phyloP scores from a whole-genome alignment of 2,329 filamentous ascomycete species.

The Paramyrothecium sp. region DNA sequence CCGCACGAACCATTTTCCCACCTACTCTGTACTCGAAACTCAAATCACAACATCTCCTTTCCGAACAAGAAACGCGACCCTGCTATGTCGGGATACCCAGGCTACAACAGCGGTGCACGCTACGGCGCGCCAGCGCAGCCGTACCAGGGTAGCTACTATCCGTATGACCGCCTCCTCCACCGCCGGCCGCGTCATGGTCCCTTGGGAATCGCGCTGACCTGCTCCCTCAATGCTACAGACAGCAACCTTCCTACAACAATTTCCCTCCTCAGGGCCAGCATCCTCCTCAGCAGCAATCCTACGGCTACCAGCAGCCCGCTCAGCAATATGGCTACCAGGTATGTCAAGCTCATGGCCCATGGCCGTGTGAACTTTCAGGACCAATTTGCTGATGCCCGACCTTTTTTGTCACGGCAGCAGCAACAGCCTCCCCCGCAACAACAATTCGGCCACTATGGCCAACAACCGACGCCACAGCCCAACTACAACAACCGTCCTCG shows the following conservation, averaged over 20 bases:
- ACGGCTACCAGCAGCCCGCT: constrained; percentile 39
- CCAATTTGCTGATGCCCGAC: constrained; percentile 6
- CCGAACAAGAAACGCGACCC: constrained; percentile 4
- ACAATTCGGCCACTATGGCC: constrained; percentile 25
- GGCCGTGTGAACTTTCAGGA: not conserved
- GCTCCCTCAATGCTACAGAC: constrained; percentile 24
- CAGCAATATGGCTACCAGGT: constrained; percentile 41
- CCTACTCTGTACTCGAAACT: not conserved
- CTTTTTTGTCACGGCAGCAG: constrained; percentile 12
- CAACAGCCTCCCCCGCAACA: constrained; percentile 32
- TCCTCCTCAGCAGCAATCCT: constrained; percentile 48
- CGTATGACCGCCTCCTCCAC: constrained; percentile 41
- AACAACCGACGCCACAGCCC: constrained; percentile 32
- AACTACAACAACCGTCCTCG: constrained; percentile 49
- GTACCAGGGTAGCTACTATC: constrained; percentile 44
- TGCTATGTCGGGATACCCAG: constrained; percentile 63
- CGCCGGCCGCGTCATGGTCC: constrained; percentile 6
- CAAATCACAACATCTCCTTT: not conserved
- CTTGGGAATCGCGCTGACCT: constrained; percentile 15
- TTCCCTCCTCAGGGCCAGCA: constrained; percentile 46
- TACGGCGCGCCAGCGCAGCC: constrained; percentile 36
- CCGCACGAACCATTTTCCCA: not conserved
- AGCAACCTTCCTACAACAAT: constrained; percentile 45
- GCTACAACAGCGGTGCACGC: constrained; percentile 47
- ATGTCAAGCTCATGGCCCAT: constrained; percentile 6